Base-by-base conservation (phyloP, 2,329 filamentous ascomycete species). In the Nemania bipapillata region DNA sequence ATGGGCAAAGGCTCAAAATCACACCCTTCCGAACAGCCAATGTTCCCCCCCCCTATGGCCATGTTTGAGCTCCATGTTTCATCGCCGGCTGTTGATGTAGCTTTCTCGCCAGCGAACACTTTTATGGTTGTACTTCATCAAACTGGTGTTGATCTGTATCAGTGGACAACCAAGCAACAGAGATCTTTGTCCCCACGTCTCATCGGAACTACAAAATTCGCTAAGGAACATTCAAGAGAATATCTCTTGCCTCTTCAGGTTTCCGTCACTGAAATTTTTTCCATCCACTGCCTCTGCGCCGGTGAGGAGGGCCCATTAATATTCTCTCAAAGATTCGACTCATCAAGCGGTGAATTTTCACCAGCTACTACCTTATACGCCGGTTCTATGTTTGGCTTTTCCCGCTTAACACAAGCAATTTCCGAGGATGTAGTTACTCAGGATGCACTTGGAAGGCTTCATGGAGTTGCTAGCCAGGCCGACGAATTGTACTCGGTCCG, bases 1-100 rank as follows among this genome's bases (percentile, higher is more conserved):
- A 98, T 79, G 96, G 96, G 17, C 87, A 82, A 55, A 87, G 78
- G 2, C 80, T 98, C 66, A 97, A 96, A 77, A 80, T 98, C 53
- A 98, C 96, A 0, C 93, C 96, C 0, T 86, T 99, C 72, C 87
- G 92, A 70, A 86, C 90, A 57, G 92, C 93, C 12, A 97, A 96
- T 75, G 86, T 97, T 2, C 96, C 96, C 26, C n/a, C 96, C 96
- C 30, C 96, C 96, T 0, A 97, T 98, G 94, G 89, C 93, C 17
- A 85, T 95, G 70, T 91, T 91, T 72, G 92, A 96, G 65, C 75
- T 97, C 20, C 75, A 82, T 12, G 80, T 91, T 30, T 83, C 87
- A 15, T 85, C 85, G 0, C 89, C 90, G 61, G 86, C 89, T 2
- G 81, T 92, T 20, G 94, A 97, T 80, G 88, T 96, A 59, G 89